A percentile compares a stretch with the other conserved stretches of the same genome.
phyloP scores from a whole-genome alignment of 495 filamentous ascomycete genomes.

The Aeminium ludgeri region DNA sequence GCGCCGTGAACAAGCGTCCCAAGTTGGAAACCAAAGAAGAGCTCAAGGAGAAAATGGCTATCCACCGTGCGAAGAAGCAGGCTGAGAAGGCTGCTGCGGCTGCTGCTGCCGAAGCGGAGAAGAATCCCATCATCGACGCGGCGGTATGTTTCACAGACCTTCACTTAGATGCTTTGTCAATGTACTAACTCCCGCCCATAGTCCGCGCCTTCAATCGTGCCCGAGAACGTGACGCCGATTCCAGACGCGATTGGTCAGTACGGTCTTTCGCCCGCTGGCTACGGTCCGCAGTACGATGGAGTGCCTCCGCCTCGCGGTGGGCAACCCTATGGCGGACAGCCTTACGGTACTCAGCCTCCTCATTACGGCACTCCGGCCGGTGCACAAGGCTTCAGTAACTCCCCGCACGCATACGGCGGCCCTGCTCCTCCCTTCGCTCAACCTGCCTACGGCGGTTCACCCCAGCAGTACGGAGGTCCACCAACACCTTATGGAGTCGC shows the following conservation, averaged over 20 bases:
- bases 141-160: background rate
- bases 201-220: background rate
- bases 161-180: background rate
- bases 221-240: background rate
- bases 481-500: too few relatives aligned
- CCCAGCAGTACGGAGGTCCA: too few relatives aligned
- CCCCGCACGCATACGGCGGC: too few relatives aligned
- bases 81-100: constrained; percentile 39
- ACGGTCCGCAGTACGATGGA: too few relatives aligned
- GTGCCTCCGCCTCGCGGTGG: too few relatives aligned
- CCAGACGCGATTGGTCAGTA: background rate
- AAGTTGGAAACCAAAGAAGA: constrained; percentile 15
- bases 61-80: constrained; percentile 13
- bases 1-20: constrained; percentile 10
- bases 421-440: too few relatives aligned
- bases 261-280: background rate
- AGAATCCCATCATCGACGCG: background rate
- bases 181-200: background rate
- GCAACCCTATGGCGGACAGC: too few relatives aligned
- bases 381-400: too few relatives aligned
- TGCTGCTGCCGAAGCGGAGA: constrained; percentile 25
- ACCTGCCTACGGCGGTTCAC: too few relatives aligned
- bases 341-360: too few relatives aligned
- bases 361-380: too few relatives aligned
- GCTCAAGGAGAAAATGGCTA: constrained; percentile 17